These are phyloP conservation scores for Phaeosphaeria sp. DNA, from an alignment of 2,329 filamentous ascomycete genomes.

Conservation along the genomic window DNA sequence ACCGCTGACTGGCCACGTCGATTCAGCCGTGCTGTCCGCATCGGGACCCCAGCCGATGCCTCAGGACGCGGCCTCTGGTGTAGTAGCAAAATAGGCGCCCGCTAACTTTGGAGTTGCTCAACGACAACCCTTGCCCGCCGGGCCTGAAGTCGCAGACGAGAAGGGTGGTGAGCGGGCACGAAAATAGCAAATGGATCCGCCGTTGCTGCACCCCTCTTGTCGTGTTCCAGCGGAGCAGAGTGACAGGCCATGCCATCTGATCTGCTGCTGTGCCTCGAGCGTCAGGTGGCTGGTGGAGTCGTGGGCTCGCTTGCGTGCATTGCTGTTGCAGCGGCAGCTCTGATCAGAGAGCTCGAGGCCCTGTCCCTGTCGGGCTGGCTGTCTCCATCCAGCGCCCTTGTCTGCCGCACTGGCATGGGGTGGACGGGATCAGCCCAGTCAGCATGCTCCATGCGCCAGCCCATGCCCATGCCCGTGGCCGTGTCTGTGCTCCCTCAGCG, in stretches of 20 bases:
- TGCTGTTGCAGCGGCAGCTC: slow-evolving; percentile 10
- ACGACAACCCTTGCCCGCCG: slow-evolving; percentile 21
- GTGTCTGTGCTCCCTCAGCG: slow-evolving; percentile 29
- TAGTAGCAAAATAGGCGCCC: slow-evolving; percentile 44
- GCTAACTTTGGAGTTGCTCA: slow-evolving; percentile 36
- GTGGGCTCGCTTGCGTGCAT: slow-evolving; percentile 45
- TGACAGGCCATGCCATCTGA: slow-evolving; percentile 18
- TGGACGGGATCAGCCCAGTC: slow-evolving; percentile 42
- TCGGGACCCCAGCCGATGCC: slow-evolving; percentile 43
- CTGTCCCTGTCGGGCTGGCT: slow-evolving; percentile 23
- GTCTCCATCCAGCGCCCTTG: slow-evolving; percentile 23
- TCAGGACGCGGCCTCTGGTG: slow-evolving; percentile 29
- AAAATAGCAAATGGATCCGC: slow-evolving; percentile 23
- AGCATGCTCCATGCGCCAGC: slow-evolving; percentile 28
- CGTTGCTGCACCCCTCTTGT: slow-evolving; percentile 17
- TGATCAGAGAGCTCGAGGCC: slow-evolving; percentile 9
- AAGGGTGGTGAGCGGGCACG: slow-evolving; percentile 16
- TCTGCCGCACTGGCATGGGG: slow-evolving; percentile 28
- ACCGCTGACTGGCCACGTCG: slow-evolving; percentile 34
- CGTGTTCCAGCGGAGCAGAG: slow-evolving; percentile 14
- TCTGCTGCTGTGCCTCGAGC: slow-evolving; percentile 29
- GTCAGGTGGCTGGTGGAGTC: slow-evolving; percentile 39
- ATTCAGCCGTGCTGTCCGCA: slow-evolving; percentile 47
- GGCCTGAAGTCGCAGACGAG: slow-evolving; percentile 6
- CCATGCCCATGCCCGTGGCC: slow-evolving; percentile 7